These are phyloP conservation scores for Phaeosphaeriaceae sp. DNA, from an alignment of 2,329 filamentous ascomycete genomes.

Conservation along the genomic window DNA sequence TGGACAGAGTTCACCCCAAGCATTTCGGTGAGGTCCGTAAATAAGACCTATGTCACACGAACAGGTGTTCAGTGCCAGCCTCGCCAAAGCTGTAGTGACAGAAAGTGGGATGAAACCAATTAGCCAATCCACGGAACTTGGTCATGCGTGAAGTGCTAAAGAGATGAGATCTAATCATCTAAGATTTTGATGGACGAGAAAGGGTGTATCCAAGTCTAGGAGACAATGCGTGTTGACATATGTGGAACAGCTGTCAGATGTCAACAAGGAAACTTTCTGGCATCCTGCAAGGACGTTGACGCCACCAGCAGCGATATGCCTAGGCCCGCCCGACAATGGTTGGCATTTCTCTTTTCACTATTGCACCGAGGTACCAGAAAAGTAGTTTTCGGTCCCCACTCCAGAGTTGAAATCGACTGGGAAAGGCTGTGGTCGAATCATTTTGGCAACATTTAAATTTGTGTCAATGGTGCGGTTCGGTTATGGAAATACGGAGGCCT, in stretches of 20 bases:
- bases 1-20: not conserved
- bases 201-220: not conserved
- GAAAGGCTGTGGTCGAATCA: slow-evolving; percentile 26
- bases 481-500: slow-evolving; percentile 25
- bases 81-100: not conserved
- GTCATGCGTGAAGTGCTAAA: no score
- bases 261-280: slow-evolving; percentile 16
- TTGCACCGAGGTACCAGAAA: slow-evolving; percentile 4
- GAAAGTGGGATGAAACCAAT: no score
- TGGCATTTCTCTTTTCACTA: slow-evolving; percentile 1
- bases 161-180: no score
- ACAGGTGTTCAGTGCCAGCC: not conserved
- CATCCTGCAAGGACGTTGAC: not conserved
- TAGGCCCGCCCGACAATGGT: slow-evolving; percentile 10
- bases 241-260: slow-evolving; percentile 25
- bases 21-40: not conserved
- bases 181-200: no score
- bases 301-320: slow-evolving; percentile 1
- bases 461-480: slow-evolving; percentile 31
- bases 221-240: not conserved
- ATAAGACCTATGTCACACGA: not conserved
- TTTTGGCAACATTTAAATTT: slow-evolving; percentile 12
- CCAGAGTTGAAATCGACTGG: slow-evolving; percentile 9
- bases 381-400: slow-evolving; percentile 11
- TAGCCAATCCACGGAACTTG: no score